These are phyloP conservation scores for Fusarium euwallaceae DNA, from an alignment of 2,329 filamentous ascomycete genomes.

Conservation along the genomic window DNA sequence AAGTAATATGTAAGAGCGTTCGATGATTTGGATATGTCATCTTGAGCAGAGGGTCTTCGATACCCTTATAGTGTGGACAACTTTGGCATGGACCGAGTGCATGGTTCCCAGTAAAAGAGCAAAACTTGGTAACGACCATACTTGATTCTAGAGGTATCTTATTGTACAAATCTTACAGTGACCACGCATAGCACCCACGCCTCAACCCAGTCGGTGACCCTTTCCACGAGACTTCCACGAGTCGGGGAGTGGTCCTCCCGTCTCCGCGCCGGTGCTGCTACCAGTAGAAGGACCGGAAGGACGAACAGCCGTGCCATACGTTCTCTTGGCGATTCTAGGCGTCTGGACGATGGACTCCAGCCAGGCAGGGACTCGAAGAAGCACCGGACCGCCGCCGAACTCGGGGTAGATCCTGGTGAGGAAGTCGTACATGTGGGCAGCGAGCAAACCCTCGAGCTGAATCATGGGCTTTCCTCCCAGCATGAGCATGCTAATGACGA, in stretches of 20 bases:
- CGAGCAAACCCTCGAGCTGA: constrained; percentile 83
- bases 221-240: constrained; percentile 74
- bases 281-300: constrained; percentile 52
- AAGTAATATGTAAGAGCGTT: background rate
- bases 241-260: constrained; percentile 67
- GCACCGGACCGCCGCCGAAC: constrained; percentile 85
- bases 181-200: rapidly evolving
- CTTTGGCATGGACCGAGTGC: background rate
- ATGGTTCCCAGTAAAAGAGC: background rate
- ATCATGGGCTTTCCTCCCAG: constrained; percentile 69
- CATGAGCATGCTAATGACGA: constrained; percentile 80
- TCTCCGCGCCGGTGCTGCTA: constrained; percentile 56
- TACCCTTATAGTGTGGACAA: background rate
- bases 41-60: background rate
- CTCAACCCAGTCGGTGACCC: constrained; percentile 72
- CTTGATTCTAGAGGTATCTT: constrained; percentile 8
- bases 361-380: constrained; percentile 79
- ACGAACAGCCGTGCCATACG: constrained; percentile 70
- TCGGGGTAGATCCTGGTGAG: constrained; percentile 88
- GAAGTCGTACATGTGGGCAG: constrained; percentile 93
- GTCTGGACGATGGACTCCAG: constrained; percentile 75
- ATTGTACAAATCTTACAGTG: constrained; percentile 2
- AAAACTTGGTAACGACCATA: constrained; percentile 10
- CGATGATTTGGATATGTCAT: background rate
- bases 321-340: constrained; percentile 34